phyloP scores from a whole-genome alignment of 2,329 filamentous ascomycete genomes.

The Hypoxylon sp. region DNA sequence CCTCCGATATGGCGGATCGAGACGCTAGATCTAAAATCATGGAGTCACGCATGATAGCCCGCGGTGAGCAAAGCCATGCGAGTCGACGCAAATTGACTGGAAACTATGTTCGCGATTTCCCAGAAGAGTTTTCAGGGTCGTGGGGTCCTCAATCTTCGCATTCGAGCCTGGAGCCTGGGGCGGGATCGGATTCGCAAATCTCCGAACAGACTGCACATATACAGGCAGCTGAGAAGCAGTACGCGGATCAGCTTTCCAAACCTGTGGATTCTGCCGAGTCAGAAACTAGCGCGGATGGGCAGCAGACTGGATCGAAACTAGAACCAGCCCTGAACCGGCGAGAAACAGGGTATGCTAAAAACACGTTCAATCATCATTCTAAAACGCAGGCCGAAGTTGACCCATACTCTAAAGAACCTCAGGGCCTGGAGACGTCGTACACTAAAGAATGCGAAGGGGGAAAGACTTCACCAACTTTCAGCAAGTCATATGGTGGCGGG shows the following conservation, averaged over 20 bases:
- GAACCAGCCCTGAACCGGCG: conserved; percentile 40
- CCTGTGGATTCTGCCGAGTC: conserved; percentile 43
- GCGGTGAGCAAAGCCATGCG: conserved; percentile 43
- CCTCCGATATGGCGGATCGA: conserved; percentile 50
- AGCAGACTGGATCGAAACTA: conserved; percentile 33
- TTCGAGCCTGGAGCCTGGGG: conserved; percentile 7
- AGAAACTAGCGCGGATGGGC: conserved; percentile 51
- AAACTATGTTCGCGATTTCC: conserved; percentile 65
- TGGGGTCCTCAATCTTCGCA: conserved; percentile 53
- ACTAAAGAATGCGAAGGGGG: conserved; percentile 58
- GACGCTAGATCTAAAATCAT: conserved; percentile 48
- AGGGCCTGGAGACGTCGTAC: conserved; percentile 64
- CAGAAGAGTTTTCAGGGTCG: conserved; percentile 62
- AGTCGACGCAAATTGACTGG: conserved; percentile 57
- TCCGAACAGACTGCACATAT: conserved; percentile 34
- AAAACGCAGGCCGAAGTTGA: conserved; percentile 50
- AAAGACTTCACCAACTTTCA: conserved; percentile 54
- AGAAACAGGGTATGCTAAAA: conserved; percentile 21
- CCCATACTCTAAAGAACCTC: conserved; percentile 60
- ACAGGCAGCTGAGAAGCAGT: conserved; percentile 46
- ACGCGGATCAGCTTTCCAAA: conserved; percentile 45
- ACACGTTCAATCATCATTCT: conserved; percentile 23
- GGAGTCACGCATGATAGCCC: conserved; percentile 41
- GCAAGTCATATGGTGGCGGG: conserved; percentile 53
- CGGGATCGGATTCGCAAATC: conserved; percentile 6